Percentiles rank a stretch among this genome's conserved stretches.
phyloP scores from a whole-genome alignment of 1,284 basidiomycete genomes.

The Papiliotrema nemorosa region DNA sequence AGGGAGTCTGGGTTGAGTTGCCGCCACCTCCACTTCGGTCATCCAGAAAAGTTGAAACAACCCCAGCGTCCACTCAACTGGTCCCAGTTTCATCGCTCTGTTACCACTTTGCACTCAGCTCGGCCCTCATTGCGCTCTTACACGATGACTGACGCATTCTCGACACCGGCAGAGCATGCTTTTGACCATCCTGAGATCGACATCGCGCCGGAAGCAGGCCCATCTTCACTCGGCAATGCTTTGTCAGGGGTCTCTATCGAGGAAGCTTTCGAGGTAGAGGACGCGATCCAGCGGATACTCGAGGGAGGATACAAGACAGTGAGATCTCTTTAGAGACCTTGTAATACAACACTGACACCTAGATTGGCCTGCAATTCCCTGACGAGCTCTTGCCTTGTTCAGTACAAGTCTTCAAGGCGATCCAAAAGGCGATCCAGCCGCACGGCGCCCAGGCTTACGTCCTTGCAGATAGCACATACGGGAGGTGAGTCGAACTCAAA shows the following conservation, averaged over 20 bases:
- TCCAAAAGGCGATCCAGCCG: constrained; percentile 58
- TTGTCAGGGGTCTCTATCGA: constrained; percentile 30
- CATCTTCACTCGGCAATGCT: constrained; percentile 34
- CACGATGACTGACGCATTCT: constrained; percentile 43
- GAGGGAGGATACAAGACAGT: constrained; percentile 49
- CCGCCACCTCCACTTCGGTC: background rate
- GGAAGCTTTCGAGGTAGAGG: constrained; percentile 49
- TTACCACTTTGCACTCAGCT: background rate
- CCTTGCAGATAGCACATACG: constrained; percentile 94
- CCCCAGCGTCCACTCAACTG: background rate
- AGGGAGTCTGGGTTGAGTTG: background rate
- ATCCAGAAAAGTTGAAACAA: constrained; percentile 1
- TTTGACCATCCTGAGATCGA: constrained; percentile 37
- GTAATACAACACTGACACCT: background rate
- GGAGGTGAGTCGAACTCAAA: constrained; percentile 60
- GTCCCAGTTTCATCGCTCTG: background rate
- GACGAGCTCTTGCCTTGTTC: constrained; percentile 87
- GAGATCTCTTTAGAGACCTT: constrained; percentile 9
- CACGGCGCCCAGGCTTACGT: constrained; percentile 67
- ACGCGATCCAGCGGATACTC: constrained; percentile 44
- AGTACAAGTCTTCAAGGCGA: constrained; percentile 73
- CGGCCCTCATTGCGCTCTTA: background rate
- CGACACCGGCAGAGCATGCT: constrained; percentile 45
- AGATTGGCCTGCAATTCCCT: constrained; percentile 93
- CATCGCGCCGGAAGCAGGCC: constrained; percentile 19